Evolutionary conservation across 2,329 filamentous ascomycete genomes (phyloP), one percentile per base, ranked within the genome.

Genomic region (Microcyclosporella mali): DNA sequence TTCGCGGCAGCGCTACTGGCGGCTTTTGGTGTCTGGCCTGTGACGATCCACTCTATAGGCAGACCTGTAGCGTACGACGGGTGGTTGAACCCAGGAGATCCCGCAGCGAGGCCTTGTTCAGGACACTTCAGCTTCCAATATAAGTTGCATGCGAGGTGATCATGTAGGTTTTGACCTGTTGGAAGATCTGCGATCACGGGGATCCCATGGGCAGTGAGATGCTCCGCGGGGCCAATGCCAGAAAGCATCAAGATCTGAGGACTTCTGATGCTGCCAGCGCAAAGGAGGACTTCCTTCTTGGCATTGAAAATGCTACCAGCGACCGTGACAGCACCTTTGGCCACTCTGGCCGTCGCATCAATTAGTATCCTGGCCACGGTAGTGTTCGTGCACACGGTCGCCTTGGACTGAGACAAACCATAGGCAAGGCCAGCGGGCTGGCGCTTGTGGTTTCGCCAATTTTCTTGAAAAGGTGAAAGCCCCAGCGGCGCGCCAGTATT

Each of bases 241-340:
- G 74, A 78, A 8, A 65, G 64, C 46, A 77, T 69, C 1, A 79
- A 66, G 11, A 79, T 68, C 1, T 71, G 62, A 1, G 75, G 75
- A 6, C 70, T 73, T 44, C 70, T 67, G 39, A 77, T 64, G 2
- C 74, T 60, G 0, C 75, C 75, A 0, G 69, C 69, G 0, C 70
- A 71, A 18, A 69, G 11, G 18, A 46, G 34, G 28, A 39, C 30
- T 28, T 46, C 39, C 15, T 17, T 43, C 9, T 35, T 37, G 8
- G 49, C 47, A 66, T 60, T 0, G 6, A 41, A 14, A 4, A 12
- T 21, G 14, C 30, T 11, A 2, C 33, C 33, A 25, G 16, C 31
- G 4, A 11, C 16, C 2, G 63, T 59, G 43, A 70, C 65, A 1
- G 77, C 68, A 2, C 73, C 75, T 1, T 69, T 54, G 1, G 66